A percentile compares a stretch with the other conserved stretches of the same genome.
Conservation (phyloP, 495 filamentous ascomycete species). For the Annulohypoxylon moriforme region DNA sequence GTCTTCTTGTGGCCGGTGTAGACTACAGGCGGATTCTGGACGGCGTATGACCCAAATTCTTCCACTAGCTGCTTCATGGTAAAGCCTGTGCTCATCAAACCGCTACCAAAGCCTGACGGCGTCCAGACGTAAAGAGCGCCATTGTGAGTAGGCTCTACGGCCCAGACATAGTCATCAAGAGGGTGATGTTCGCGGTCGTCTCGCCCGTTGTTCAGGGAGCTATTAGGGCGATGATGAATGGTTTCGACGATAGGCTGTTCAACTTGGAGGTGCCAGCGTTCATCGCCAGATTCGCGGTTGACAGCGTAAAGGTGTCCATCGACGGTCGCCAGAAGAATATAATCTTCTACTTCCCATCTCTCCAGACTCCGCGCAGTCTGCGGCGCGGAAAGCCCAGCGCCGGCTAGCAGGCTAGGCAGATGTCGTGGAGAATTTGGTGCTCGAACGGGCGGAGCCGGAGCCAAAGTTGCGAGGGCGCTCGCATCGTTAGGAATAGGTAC, state of each 20-base stretch:
- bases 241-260: constrained; percentile 91
- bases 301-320: constrained; percentile 94
- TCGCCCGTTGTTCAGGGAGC: constrained; percentile 66
- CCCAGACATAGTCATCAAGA: constrained; percentile 92
- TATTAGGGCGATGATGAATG: constrained; percentile 79
- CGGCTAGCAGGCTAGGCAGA: constrained; percentile 58
- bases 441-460: constrained; percentile 90
- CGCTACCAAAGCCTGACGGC: constrained; percentile 72
- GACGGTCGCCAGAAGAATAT: constrained; percentile 99
- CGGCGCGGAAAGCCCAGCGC: constrained; percentile 77
- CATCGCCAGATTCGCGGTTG: constrained; percentile 84
- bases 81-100: constrained; percentile 81
- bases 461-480: constrained; percentile 93
- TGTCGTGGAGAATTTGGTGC: constrained; percentile 77
- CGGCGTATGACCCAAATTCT: constrained; percentile 75
- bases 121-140: constrained; percentile 91
- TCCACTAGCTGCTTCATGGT: constrained; percentile 87
- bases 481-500: constrained; percentile 72
- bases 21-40: constrained; percentile 75
- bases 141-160: constrained; percentile 90
- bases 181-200: constrained; percentile 60
- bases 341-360: constrained; percentile 99
- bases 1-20: constrained; percentile 94
- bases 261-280: constrained; percentile 84
- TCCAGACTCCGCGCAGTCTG: constrained; percentile 94